Percentiles rank a stretch among this genome's conserved stretches.
Conservation (phyloP, 2,329 filamentous ascomycete species). For the Penicillium concentricum region DNA sequence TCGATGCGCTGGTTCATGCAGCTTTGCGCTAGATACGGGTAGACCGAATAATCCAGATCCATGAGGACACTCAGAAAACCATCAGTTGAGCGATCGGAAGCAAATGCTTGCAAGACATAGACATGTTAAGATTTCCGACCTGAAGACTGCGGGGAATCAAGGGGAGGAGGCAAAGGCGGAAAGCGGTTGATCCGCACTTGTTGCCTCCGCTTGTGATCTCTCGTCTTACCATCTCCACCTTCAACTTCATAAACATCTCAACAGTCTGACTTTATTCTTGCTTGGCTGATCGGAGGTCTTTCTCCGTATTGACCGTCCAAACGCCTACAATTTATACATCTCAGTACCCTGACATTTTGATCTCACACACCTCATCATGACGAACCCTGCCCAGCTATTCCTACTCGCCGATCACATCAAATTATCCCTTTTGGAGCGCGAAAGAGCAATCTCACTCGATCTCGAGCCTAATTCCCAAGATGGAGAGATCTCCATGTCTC, state of each 20-base stretch:
- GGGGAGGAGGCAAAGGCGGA: constrained; percentile 19
- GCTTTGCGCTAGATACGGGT: constrained; percentile 19
- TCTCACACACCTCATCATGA: constrained; percentile 37
- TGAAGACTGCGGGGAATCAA: constrained; percentile 15
- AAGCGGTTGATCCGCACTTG: constrained; percentile 23
- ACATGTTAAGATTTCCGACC: neutral
- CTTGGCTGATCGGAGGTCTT: constrained; percentile 9
- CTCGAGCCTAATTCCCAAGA: constrained; percentile 79
- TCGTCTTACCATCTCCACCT: constrained; percentile 14
- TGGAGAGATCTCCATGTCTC: constrained; percentile 80
- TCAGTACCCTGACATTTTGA: constrained; percentile 1
- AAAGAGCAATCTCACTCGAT: constrained; percentile 78
- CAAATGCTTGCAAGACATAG: neutral
- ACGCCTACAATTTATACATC: neutral
- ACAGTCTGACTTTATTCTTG: neutral
- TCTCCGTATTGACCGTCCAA: constrained; percentile 2
- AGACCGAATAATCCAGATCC: constrained; percentile 13
- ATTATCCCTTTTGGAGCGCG: constrained; percentile 86
- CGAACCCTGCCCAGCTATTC: constrained; percentile 71
- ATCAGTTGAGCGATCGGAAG: constrained; percentile 2
- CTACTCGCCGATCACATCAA: constrained; percentile 96
- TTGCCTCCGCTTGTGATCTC: constrained; percentile 13
- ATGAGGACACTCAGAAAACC: constrained; percentile 20
- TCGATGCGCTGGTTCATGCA: constrained; percentile 13
- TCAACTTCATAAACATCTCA: neutral